Evolutionary conservation across 805 yeast species (phyloP), one percentile per base, ranked within the genome.

Genomic region (Candida fluviatilis): DNA sequence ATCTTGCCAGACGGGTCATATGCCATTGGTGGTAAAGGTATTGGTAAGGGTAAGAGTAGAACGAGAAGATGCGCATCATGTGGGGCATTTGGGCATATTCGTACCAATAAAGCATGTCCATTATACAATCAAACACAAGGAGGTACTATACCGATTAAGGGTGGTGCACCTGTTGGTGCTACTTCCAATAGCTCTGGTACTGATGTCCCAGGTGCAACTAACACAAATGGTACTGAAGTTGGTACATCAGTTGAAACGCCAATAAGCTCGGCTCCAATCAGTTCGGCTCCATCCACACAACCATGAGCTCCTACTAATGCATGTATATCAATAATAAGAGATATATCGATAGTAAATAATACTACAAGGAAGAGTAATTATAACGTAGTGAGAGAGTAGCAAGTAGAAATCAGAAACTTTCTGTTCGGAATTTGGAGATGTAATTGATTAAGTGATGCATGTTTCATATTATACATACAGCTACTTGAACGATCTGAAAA

Each of bases 21-120:
- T 42, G 71, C 71, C 2, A 57, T 75, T 31, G 75, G 78, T 25
- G 84, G 82, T n/a, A 81, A 79, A 48, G 84, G 85, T 17, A 76
- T 76, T 30, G 87, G 86, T 21, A 83, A 83, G 51, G 84, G 84
- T 23, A 82, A 82, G 51, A 72, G 82, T 21, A 80, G 78, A 4
- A 82, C 84, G 6, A 71, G 99, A 57, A 78, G 87, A 54, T 91
- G 99, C 64, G 90, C 95, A 3, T 83, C 93, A 0, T 91, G 99
- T 71, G 98, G 98, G 16, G 93, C 91, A 10, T 73, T 85, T 46
- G 99, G 98, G 0, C 99, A 91, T 58, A 91, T 91, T 45, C 76
- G 93, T 57, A 91, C 99, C 2, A 89, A 88, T 57, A 84, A 83
- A 53, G 68, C 91, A 2, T 91, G 99, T 64, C 99, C 98, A 12